Evolutionary conservation across 495 filamentous ascomycete species (phyloP), one percentile per base, ranked within the genome.

Genomic region (Lineolata rhizophorae): DNA sequence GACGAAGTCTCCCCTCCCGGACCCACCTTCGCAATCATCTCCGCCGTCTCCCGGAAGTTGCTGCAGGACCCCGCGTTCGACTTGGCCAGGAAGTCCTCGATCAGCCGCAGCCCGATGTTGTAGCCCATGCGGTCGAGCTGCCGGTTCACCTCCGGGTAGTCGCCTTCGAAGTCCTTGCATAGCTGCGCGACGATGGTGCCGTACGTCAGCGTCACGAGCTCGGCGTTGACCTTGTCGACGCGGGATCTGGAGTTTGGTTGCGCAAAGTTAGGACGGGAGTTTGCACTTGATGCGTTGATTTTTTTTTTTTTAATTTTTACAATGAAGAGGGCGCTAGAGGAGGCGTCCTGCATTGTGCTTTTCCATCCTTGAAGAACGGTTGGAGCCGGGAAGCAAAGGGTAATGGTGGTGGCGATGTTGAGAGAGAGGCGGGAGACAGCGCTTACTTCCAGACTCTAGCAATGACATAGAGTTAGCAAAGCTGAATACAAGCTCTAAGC

Each of bases 71-170:
- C 78, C 11, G 76, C 76, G 38, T 75, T 81, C 9, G 81, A 81
- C 53, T 93, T 94, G 39, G 87, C 87, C 24, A 97, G 70, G 50
- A 92, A 97, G 51, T 97, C 87, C 44, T 97, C 87, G 49, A 97
- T 93, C 42, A 97, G 58, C 17, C 87, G 77, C 52, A 95, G 65
- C 5, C 87, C 87, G 36, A 97, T 95, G 43, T 93, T 94, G 61
- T 95, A 92, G 22, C 87, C 87, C 87, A 97, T 97, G 56, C 82
- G 90, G 48, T 97, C 87, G 28, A 97, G 61, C 50, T 97, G 87
- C 55, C 81, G 80, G 57, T 97, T 97, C 50, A 82, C 85, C 50
- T 95, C 79, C 31, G 68, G 62, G 45, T 97, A 97, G 53, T 94
- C 76, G 38, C 69, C 71, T 39, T 93, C 81, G 46, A 76, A 91